Percentiles rank a stretch among this genome's conserved stretches.
Evolutionary conservation across 1,284 basidiomycete genomes (phyloP).

Genomic region (Papiliotrema nemorosa): DNA sequence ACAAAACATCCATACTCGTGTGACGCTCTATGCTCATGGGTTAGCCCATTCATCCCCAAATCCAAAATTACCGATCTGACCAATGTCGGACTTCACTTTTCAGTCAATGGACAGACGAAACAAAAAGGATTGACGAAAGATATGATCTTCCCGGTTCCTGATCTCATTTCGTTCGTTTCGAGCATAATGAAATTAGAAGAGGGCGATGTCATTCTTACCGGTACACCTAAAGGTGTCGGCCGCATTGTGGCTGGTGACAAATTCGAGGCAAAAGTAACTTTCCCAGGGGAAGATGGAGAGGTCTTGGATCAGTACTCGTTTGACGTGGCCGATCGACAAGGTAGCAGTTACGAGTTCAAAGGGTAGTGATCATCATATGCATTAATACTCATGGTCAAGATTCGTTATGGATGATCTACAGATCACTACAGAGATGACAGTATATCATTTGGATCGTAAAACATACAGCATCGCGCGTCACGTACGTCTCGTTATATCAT

Average conservation of each 20-base stretch:
- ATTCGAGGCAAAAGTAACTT: slow-evolving; percentile 67
- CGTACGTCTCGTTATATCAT: no score
- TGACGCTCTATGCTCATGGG: slow-evolving; percentile 12
- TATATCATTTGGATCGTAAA: no score
- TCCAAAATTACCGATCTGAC: slow-evolving; percentile 66
- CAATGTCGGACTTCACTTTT: slow-evolving; percentile 56
- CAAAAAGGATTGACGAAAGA: slow-evolving; percentile 81
- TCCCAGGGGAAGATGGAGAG: slow-evolving; percentile 57
- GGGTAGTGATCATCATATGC: slow-evolving; percentile 5
- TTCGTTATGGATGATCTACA: no score
- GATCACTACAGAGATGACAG: no score
- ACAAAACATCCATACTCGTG: neutral
- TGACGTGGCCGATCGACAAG: slow-evolving; percentile 62
- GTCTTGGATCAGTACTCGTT: slow-evolving; percentile 64
- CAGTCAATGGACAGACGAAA: slow-evolving; percentile 78
- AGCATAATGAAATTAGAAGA: slow-evolving; percentile 96
- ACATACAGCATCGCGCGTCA: no score
- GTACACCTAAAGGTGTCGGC: slow-evolving; percentile 86
- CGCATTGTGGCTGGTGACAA: slow-evolving; percentile 71
- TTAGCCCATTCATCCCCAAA: slow-evolving; percentile 76
- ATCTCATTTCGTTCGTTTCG: slow-evolving; percentile 86
- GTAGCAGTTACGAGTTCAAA: slow-evolving; percentile 63
- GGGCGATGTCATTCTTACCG: slow-evolving; percentile 81
- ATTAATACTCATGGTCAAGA: no score
- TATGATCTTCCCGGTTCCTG: slow-evolving; percentile 91